Evolutionary conservation across 257 asterid genomes (phyloP), one percentile per base, ranked within the genome.

Genomic region (Handroanthus guayacan): DNA sequence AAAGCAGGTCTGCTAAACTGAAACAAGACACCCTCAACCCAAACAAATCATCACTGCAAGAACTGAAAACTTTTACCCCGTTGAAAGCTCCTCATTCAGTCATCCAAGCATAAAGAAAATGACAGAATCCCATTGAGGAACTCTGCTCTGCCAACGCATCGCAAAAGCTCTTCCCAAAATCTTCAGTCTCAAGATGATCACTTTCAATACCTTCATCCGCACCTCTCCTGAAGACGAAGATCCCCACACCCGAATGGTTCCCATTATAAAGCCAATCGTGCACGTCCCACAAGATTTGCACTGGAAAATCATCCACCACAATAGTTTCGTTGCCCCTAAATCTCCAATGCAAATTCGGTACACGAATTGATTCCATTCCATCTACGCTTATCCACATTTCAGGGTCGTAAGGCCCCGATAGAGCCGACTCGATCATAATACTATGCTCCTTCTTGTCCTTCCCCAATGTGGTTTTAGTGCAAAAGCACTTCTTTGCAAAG

Each of bases 371-470:
- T 44, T 82, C 90, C 31, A 69, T 86, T 68, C 97, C 97, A 20
- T 92, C 97, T 31, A 94, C 82, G n/a, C 92, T 89, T 12, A 94
- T 94, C 93, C 95, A 89, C 92, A 94, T 87, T 48, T 90, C 97
- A 0, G 98, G 98, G 52, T 88, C 97, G 44, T 48, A 82, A 1
- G 91, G 86, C 2, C 89, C 86, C 0, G 87, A 77, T 3, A 84
- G 62, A 2, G 83, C 71, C 5, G 85, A 85, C 77, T 93, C 98
- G 3, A 93, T 83, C 20, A 91, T 87, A 2, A 93, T 88, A 50
- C 78, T 78, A 17, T 94, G 98, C 79, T 88, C 96, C 63, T 31
- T 91, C 70, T 62, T 78, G n/a, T 91, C 89, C 65, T 72, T 78
- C 9, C 97, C 98, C 13, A 94, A 51, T 18, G 81, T 83, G 3